phyloP scores from a whole-genome alignment of 495 filamentous ascomycete genomes.

The Ramalina peruviana region DNA sequence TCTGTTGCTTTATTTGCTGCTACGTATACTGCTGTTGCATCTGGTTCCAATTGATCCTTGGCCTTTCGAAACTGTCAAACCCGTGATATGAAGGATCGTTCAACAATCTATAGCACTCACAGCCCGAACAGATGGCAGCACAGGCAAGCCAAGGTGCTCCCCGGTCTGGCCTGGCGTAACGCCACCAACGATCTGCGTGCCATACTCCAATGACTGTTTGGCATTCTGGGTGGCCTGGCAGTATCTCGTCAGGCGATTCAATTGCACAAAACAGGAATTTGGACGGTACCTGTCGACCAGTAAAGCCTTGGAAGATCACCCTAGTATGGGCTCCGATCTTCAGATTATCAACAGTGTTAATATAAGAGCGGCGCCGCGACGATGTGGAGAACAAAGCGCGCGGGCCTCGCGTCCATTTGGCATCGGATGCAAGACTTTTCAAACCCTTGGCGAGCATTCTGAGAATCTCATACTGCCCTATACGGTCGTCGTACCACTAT shows the following conservation, averaged over 20 bases:
- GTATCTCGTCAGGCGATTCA: neutral
- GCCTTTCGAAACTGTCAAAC: constrained; percentile 35
- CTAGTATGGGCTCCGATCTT: constrained; percentile 66
- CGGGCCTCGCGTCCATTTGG: no score
- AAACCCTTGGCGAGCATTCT: no score
- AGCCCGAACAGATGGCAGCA: constrained; percentile 57
- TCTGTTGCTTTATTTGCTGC: constrained; percentile 59
- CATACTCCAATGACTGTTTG: constrained; percentile 68
- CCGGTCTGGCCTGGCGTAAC: constrained; percentile 65
- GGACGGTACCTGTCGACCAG: constrained; percentile 34
- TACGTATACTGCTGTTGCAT: constrained; percentile 79
- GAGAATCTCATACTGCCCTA: no score
- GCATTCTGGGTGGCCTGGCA: constrained; percentile 66
- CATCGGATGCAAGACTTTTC: no score
- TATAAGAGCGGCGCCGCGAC: constrained; percentile 26
- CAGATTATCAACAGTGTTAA: constrained; percentile 58
- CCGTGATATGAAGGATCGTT: neutral
- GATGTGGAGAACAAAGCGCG: constrained; percentile 27
- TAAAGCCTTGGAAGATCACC: constrained; percentile 85
- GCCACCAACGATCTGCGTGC: constrained; percentile 78
- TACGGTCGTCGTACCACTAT: no score
- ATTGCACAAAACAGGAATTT: neutral
- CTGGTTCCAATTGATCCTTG: constrained; percentile 59
- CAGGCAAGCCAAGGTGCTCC: constrained; percentile 67
- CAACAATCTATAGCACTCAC: constrained; percentile 22